phyloP scores from a whole-genome alignment of 1,284 basidiomycete genomes.

The Moesziomyces aphidis region DNA sequence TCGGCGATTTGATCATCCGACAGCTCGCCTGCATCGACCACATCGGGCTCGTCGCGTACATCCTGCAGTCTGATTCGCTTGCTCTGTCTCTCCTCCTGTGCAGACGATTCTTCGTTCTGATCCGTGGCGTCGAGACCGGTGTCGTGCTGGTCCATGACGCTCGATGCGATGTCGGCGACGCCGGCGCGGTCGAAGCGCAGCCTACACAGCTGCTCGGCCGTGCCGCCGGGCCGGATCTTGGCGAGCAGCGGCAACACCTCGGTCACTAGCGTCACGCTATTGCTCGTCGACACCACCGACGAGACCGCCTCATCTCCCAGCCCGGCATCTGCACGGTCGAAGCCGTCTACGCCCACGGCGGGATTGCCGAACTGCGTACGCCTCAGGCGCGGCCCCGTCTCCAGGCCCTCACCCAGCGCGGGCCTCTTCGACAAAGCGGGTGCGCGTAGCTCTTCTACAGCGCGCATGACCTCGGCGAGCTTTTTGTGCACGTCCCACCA shows the following conservation, averaged over 20 bases:
- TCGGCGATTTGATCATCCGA: slow-evolving; percentile 48
- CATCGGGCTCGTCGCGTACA: slow-evolving; percentile 15
- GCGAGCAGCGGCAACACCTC: slow-evolving; percentile 42
- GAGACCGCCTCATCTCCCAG: slow-evolving; percentile 10
- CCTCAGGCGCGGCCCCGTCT: slow-evolving; percentile 2
- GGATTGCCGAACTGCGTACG: slow-evolving; percentile 18
- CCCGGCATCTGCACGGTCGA: slow-evolving; percentile 23
- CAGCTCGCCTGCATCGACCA: neutral
- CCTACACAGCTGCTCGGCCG: slow-evolving; percentile 13
- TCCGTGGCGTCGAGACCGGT: slow-evolving; percentile 15
- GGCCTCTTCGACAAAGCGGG: neutral
- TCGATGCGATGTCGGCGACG: slow-evolving; percentile 26
- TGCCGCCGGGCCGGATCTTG: slow-evolving; percentile 28
- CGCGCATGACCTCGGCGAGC: slow-evolving; percentile 64
- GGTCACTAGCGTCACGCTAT: slow-evolving; percentile 21
- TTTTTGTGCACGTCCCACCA: slow-evolving; percentile 70
- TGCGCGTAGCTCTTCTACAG: slow-evolving; percentile 57
- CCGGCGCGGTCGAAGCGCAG: slow-evolving; percentile 46
- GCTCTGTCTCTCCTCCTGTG: neutral
- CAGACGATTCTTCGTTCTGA: neutral
- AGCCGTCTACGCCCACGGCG: neutral
- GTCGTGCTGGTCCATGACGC: slow-evolving; percentile 35
- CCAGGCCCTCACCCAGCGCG: neutral
- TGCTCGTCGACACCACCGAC: slow-evolving; percentile 12
- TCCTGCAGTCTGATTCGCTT: slow-evolving; percentile 2